Evolutionary conservation across 768 basidiomycete species (phyloP), one percentile per base, ranked within the genome.

Genomic region (Kockovaella imperatae): DNA sequence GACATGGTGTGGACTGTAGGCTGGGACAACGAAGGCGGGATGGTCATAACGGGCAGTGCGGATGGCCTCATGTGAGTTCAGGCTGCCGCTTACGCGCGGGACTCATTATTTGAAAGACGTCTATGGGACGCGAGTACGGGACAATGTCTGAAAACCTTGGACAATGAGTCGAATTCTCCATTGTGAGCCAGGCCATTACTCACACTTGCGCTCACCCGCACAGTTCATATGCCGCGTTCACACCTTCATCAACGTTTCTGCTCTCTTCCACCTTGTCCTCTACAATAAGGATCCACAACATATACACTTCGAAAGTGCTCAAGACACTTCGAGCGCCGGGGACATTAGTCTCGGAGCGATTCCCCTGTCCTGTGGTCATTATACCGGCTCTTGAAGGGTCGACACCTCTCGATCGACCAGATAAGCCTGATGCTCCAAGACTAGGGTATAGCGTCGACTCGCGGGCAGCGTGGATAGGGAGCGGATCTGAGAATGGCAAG

Each of bases 121-220:
- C 81, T 97, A 50, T 99, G 95, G 95, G 93, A 99, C 64, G 83
- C 87, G 0, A 83, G 90, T 47, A 93, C 91, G 3, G 95, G 93
- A 2, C 95, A 99, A 72, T 99, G 95, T 72, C 76, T 99, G 42
- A 97, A 95, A 72, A 97, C 95, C 1, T 72, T 99, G 38, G 91
- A 90, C 8, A 90, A 96, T 59, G 95, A 96, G 60, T 87, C 89
- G 54, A 95, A 70, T 49, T 58, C 89, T 71, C 91, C 93, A 2
- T 83, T 90, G 69, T 91, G 81, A 86, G 88, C 50, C 34, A 74
- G 62, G 47, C 14, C 20, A 40, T 49, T 4, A 3, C 14, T 20
- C 21, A 39, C 20, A 31, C 38, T 42, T 43, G 36, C 20, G 14
- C 41, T 35, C 8, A 17, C 26, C 17, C 31, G 47, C 34, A 38